Evolutionary conservation across 352 stramenopile genomes (phyloP).

Genomic region (Pythium utonaiense): DNA sequence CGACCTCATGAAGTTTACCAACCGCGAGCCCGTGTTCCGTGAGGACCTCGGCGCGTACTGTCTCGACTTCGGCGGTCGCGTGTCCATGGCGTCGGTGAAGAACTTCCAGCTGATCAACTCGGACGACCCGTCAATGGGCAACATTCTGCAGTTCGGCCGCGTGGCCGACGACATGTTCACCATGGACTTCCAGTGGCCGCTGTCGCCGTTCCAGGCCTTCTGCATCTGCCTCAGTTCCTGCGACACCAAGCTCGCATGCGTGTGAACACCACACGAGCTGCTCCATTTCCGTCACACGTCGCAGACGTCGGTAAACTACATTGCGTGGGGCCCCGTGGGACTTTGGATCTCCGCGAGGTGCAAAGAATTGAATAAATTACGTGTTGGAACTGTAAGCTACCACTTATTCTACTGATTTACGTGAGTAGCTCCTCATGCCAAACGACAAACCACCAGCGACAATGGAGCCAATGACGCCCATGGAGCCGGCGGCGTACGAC

Average conservation of each 20-base stretch:
- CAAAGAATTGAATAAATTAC: slow-evolving; percentile 20
- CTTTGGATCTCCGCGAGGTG: neutral
- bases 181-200: slow-evolving; percentile 89
- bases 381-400: slow-evolving; percentile 12
- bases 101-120: slow-evolving; percentile 89
- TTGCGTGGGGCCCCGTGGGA: neutral
- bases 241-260: slow-evolving; percentile 86
- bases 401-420: slow-evolving; percentile 6
- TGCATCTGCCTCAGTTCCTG: slow-evolving; percentile 88
- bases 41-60: slow-evolving; percentile 85
- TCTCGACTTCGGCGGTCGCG: slow-evolving; percentile 82
- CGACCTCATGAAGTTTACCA: slow-evolving; percentile 86
- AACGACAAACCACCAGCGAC: neutral
- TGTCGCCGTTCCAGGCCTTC: slow-evolving; percentile 87
- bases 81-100: slow-evolving; percentile 84
- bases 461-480: slow-evolving; percentile 14
- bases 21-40: slow-evolving; percentile 82
- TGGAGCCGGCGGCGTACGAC: slow-evolving; percentile 61
- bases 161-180: slow-evolving; percentile 90
- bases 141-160: slow-evolving; percentile 86
- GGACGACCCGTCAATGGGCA: slow-evolving; percentile 80
- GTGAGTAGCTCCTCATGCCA: neutral
- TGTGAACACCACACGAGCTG: slow-evolving; percentile 50
- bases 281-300: slow-evolving; percentile 8
- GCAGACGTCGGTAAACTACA: slow-evolving; percentile 20